These are phyloP conservation scores for Thinopyrum elongatum DNA, from an alignment of 176 grass and related monocot genomes.

Conservation along the genomic window DNA sequence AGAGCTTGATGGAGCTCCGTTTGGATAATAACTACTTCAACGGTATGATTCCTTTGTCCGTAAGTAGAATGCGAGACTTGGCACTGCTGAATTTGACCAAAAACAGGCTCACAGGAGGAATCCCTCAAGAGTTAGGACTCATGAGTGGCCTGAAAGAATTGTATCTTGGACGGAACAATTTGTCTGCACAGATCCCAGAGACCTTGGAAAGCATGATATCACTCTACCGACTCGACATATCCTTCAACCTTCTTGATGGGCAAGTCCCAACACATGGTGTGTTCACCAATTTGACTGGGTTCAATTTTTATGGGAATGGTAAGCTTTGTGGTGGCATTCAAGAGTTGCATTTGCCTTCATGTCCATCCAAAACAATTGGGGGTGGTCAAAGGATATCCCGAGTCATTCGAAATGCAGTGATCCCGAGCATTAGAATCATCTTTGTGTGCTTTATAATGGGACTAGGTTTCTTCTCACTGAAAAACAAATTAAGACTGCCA, in stretches of 20 bases:
- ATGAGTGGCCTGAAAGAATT: constrained; percentile 43
- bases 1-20: constrained; percentile 46
- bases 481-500: background rate
- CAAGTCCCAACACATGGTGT: constrained; percentile 42
- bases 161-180: constrained; percentile 49
- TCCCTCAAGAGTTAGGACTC: constrained; percentile 44
- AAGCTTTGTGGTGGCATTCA: constrained; percentile 41
- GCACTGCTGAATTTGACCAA: constrained; percentile 38
- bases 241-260: constrained; percentile 51
- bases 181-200: constrained; percentile 44
- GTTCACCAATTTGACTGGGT: constrained; percentile 41
- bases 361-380: background rate
- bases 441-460: background rate
- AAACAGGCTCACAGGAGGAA: constrained; percentile 45
- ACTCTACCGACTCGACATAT: constrained; percentile 42
- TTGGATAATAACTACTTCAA: constrained; percentile 42
- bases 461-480: background rate
- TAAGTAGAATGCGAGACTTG: constrained; percentile 48
- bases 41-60: constrained; percentile 36
- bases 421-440: background rate
- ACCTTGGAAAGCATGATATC: constrained; percentile 22
- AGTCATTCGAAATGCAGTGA: constrained; percentile 12
- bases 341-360: constrained; percentile 37
- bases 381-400: background rate
- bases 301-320: constrained; percentile 44